These are phyloP conservation scores for Candida yuanshanica DNA, from an alignment of 805 yeast genomes.

Conservation along the genomic window DNA sequence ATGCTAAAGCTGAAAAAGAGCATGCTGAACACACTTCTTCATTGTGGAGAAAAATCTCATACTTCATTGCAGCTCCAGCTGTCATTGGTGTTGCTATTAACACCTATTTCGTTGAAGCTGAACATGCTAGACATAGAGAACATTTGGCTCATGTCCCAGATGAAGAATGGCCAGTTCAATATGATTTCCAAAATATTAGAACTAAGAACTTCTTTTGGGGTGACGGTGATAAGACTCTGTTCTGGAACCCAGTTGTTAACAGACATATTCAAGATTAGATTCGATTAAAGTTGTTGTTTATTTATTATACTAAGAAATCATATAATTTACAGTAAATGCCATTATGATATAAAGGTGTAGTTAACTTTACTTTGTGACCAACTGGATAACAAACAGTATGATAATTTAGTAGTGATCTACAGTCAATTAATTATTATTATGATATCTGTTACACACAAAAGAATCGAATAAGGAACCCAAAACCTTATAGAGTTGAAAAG, in stretches of 20 bases:
- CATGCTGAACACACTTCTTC: conserved; percentile 76
- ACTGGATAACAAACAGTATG: too few species aligned
- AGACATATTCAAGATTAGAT: conserved; percentile 52
- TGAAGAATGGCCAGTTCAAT: conserved; percentile 89
- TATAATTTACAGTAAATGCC: background rate
- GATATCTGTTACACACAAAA: background rate
- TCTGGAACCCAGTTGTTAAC: conserved; percentile 94
- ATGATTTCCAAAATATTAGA: conserved; percentile 90
- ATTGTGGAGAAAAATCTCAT: conserved; percentile 82
- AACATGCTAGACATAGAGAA: conserved; percentile 87
- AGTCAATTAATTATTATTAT: background rate
- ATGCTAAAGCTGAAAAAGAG: conserved; percentile 57
- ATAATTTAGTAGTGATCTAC: background rate
- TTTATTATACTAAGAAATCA: background rate
- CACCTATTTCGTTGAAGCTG: conserved; percentile 75
- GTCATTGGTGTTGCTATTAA: conserved; percentile 71
- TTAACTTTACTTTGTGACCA: too few species aligned
- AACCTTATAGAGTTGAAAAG: conserved; percentile 64
- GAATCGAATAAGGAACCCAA: background rate
- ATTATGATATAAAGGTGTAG: background rate
- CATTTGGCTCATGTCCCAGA: conserved; percentile 66
- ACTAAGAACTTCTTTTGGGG: conserved; percentile 94
- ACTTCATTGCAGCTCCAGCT: conserved; percentile 78
- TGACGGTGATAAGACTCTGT: conserved; percentile 93
- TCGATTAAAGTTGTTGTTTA: background rate